A percentile compares a stretch with the other conserved stretches of the same genome.
These are phyloP conservation scores for Geum urbanum DNA, from an alignment of 306 rosid species.

Conservation along the genomic window DNA sequence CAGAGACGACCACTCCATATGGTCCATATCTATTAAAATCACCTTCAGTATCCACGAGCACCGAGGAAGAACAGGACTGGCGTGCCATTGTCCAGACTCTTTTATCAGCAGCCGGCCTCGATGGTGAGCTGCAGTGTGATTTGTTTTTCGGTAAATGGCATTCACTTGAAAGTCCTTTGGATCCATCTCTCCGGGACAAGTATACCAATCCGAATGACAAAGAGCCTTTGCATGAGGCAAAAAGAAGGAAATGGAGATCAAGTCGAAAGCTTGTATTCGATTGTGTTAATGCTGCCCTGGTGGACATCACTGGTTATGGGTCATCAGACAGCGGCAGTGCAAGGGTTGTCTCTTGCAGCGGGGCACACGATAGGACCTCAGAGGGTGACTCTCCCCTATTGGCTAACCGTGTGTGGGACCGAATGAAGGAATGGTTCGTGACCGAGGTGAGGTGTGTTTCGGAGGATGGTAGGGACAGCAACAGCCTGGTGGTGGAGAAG, in stretches of 20 bases:
- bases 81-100: slow-evolving; percentile 52
- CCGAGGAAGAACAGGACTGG: slow-evolving; percentile 61
- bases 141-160: slow-evolving; percentile 51
- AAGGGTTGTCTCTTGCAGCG: slow-evolving; percentile 30
- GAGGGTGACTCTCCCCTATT: slow-evolving; percentile 37
- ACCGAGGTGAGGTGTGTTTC: slow-evolving; percentile 43
- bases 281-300: slow-evolving; percentile 51
- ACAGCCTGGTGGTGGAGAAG: slow-evolving; percentile 71
- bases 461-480: slow-evolving; percentile 54
- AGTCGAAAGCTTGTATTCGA: slow-evolving; percentile 75
- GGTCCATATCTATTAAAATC: slow-evolving; percentile 42
- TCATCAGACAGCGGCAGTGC: slow-evolving; percentile 23
- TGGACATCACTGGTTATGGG: slow-evolving; percentile 53
- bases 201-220: slow-evolving; percentile 42
- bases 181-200: slow-evolving; percentile 76
- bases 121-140: slow-evolving; percentile 37
- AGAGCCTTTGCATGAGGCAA: slow-evolving; percentile 61
- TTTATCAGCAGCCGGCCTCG: slow-evolving; percentile 59
- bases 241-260: slow-evolving; percentile 66
- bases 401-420: slow-evolving; percentile 64
- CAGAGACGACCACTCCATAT: slow-evolving; percentile 40
- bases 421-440: slow-evolving; percentile 64
- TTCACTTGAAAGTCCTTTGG: slow-evolving; percentile 71
- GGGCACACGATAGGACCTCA: slow-evolving; percentile 31
- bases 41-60: slow-evolving; percentile 38